These are phyloP conservation scores for Eremochloa ophiuroides DNA, from an alignment of 176 grass and related monocot genomes.

Conservation along the genomic window DNA sequence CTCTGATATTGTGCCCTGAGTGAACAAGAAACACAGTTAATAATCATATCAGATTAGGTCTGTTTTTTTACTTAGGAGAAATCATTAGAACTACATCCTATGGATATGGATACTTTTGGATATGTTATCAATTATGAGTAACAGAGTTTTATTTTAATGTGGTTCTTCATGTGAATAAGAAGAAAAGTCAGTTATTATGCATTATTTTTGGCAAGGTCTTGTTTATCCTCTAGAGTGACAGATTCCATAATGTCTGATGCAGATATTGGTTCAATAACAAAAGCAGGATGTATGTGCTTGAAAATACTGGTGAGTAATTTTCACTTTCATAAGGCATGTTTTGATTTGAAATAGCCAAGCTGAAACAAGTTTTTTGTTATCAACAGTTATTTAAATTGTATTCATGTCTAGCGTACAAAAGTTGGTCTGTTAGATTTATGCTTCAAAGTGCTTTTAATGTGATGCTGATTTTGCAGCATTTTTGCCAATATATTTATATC, in stretches of 20 bases:
- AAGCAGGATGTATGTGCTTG: slow-evolving; percentile 98
- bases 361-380: neutral
- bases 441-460: neutral
- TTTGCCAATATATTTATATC: neutral
- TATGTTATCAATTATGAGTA: neutral
- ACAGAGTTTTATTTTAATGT: neutral
- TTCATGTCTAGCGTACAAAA: neutral
- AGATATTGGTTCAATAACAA: slow-evolving; percentile 98
- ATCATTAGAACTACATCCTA: neutral
- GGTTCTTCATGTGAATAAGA: neutral
- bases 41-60: no score
- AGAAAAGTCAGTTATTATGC: neutral
- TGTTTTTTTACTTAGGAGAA: no score
- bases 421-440: neutral
- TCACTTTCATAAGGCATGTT: neutral
- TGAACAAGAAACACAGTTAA: neutral
- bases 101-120: neutral
- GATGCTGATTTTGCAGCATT: neutral
- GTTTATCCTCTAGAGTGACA: slow-evolving; percentile 17
- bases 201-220: neutral
- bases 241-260: slow-evolving; percentile 4
- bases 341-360: neutral
- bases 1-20: neutral
- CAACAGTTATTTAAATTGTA: neutral
- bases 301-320: slow-evolving; percentile 68